Base-by-base conservation (phyloP, 345 rosid species). In the Camelina laxa region DNA sequence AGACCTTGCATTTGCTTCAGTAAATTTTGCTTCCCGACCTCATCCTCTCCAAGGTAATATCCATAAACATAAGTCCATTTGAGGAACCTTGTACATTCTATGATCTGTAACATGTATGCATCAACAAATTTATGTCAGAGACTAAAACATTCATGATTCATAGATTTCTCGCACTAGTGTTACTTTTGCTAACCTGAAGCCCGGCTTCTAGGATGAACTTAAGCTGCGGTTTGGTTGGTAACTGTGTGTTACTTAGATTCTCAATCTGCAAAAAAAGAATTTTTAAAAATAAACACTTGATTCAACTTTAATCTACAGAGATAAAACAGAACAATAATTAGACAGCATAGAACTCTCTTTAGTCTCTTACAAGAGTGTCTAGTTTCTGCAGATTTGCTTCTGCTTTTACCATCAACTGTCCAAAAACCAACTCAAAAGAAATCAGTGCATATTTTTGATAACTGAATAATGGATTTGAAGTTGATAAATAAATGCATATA, bases 51-150 rank as follows among this genome's bases (percentile, higher is more conserved):
- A 19, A 92, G 84, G 76, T 88, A 88, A 78, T 81, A 92, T 56
- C 84, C 93, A 81, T 89, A 92, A 24, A 91, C 89, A 80, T 88
- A 87, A 39, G 87, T 92, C 97, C 96, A 92, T 76, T 88, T 89
- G 76, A 89, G 72, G 67, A 89, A 82, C 75, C 96, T 86, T 66
- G 85, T 82, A 76, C 88, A 92, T 80, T 92, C 97, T 70, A 87
- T 87, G 47, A 92, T 85, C 80, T 76, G 51, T 33, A 56, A 31
- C 24, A 49, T 47, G 44, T 14, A 67, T 48, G 36, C 86, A 87
- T 87, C 60, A 82, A 17, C 6, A 64, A 15, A 48, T 6, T 62
- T 33, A 9, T 14, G 60, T 21, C 4, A 9, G 24, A 49, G 8
- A 59, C 31, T 60, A 31, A 42, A 63, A 35, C 58, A 62, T 0